Evolutionary conservation across 371 early-diverging fungal genomes (phyloP).

Genomic region (Syncephalastrum sp.): DNA sequence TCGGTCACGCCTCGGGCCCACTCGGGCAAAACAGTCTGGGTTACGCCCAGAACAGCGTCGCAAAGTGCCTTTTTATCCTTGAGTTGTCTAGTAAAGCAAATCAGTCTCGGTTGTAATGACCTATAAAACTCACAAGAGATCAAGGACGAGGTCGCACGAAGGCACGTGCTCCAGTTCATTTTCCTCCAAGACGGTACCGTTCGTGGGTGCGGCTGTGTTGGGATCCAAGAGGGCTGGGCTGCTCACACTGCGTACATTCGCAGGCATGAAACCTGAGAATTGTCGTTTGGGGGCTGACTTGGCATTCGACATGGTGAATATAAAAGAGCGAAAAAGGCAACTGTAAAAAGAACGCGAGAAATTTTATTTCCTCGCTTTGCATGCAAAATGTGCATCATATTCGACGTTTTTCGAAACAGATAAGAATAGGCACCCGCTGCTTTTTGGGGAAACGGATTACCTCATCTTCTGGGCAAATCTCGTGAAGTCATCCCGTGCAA

Average conservation of each 20-base stretch:
- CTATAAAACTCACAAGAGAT: slow-evolving; percentile 11
- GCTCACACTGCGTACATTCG: slow-evolving; percentile 9
- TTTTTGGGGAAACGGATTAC: background rate
- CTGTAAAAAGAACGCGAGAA: too few species aligned
- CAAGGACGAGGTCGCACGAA: slow-evolving; percentile 16
- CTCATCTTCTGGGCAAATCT: background rate
- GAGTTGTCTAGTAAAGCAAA: slow-evolving; percentile 7
- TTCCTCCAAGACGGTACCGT: background rate
- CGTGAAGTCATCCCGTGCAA: too few species aligned
- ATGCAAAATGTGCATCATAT: too few species aligned
- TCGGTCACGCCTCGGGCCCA: slow-evolving; percentile 11
- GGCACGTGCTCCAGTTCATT: slow-evolving; percentile 8
- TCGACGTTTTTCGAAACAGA: too few species aligned
- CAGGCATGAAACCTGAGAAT: slow-evolving; percentile 11
- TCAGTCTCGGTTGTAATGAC: background rate
- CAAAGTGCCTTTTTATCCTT: slow-evolving; percentile 13
- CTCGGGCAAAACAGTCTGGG: slow-evolving; percentile 16
- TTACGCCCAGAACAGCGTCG: slow-evolving; percentile 7
- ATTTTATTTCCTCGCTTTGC: too few species aligned
- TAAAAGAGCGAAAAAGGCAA: too few species aligned
- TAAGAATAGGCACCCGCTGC: too few species aligned
- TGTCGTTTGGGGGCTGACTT: slow-evolving; percentile 3
- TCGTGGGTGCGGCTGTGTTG: background rate
- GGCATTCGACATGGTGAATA: too few species aligned
- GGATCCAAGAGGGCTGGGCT: slow-evolving; percentile 11